Percentiles rank a stretch among this genome's conserved stretches.
Evolutionary conservation across 2,329 filamentous ascomycete genomes (phyloP).

Genomic region (Pseudomassariella vexata): DNA sequence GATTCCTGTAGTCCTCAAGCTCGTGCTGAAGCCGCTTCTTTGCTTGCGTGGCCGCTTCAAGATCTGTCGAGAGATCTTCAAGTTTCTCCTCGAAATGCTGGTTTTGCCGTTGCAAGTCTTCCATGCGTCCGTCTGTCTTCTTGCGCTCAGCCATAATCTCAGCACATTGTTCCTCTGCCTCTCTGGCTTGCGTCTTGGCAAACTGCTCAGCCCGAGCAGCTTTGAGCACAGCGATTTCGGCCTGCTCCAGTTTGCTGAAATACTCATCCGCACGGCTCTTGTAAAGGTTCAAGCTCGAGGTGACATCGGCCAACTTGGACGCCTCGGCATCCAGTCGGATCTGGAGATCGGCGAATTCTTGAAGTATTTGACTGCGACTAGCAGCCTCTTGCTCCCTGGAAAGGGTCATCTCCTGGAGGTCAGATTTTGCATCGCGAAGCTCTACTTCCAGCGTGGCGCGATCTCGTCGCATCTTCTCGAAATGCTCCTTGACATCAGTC

Average conservation of each 20-base stretch:
- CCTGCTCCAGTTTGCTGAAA: conserved; percentile 94
- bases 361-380: conserved; percentile 81
- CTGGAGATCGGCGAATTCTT: conserved; percentile 90
- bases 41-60: conserved; percentile 77
- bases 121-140: conserved; percentile 79
- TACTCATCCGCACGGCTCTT: conserved; percentile 92
- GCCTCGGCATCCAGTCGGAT: conserved; percentile 86
- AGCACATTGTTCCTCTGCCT: conserved; percentile 87
- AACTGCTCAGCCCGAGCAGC: conserved; percentile 90
- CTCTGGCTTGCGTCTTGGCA: conserved; percentile 80
- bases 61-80: conserved; percentile 85
- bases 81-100: conserved; percentile 87
- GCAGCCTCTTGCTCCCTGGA: conserved; percentile 81
- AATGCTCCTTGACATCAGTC: conserved; percentile 77
- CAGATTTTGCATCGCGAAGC: conserved; percentile 74
- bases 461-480: conserved; percentile 79
- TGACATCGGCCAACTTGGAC: conserved; percentile 78
- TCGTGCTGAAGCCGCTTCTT: conserved; percentile 96
- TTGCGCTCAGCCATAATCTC: conserved; percentile 88
- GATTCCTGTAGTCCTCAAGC: conserved; percentile 92
- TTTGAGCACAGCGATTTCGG: conserved; percentile 91
- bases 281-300: conserved; percentile 79
- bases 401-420: conserved; percentile 72
- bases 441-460: conserved; percentile 79
- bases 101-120: conserved; percentile 84